These are phyloP conservation scores for Leishmania braziliensis DNA, from an alignment of 208 protist species.

Conservation along the genomic window DNA sequence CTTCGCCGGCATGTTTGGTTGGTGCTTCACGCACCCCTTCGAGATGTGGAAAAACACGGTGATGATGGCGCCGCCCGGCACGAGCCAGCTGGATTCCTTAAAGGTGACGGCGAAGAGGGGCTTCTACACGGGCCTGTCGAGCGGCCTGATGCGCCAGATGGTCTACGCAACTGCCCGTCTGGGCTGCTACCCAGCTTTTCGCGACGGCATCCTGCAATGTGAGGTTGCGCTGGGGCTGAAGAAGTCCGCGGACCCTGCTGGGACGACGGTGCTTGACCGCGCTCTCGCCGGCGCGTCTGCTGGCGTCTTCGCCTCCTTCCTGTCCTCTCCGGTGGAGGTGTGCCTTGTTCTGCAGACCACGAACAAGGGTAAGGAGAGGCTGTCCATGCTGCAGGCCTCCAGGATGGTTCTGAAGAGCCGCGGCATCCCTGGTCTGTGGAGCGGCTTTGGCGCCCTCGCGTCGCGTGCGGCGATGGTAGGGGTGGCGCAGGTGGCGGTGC, in stretches of 20 bases:
- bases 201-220: constrained; percentile 65
- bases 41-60: constrained; percentile 95
- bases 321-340: constrained; percentile 90
- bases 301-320: constrained; percentile 84
- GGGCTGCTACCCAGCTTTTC: constrained; percentile 91
- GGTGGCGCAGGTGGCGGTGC: constrained; percentile 90
- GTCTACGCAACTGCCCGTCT: constrained; percentile 91
- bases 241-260: constrained; percentile 44
- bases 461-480: constrained; percentile 88
- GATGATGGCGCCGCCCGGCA: constrained; percentile 69
- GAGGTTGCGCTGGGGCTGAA: constrained; percentile 48
- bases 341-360: constrained; percentile 93
- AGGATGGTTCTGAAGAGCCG: constrained; percentile 41
- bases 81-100: constrained; percentile 51
- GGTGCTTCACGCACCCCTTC: constrained; percentile 92
- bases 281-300: constrained; percentile 74
- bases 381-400: constrained; percentile 54
- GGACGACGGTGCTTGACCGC: constrained; percentile 69
- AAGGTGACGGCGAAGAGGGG: constrained; percentile 55
- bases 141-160: constrained; percentile 84
- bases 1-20: constrained; percentile 84
- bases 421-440: constrained; percentile 83
- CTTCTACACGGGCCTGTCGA: constrained; percentile 83
- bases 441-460: constrained; percentile 74
- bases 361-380: constrained; percentile 54